Base-by-base conservation (phyloP, 805 yeast genomes). In the Wickerhamomyces ciferrii region DNA sequence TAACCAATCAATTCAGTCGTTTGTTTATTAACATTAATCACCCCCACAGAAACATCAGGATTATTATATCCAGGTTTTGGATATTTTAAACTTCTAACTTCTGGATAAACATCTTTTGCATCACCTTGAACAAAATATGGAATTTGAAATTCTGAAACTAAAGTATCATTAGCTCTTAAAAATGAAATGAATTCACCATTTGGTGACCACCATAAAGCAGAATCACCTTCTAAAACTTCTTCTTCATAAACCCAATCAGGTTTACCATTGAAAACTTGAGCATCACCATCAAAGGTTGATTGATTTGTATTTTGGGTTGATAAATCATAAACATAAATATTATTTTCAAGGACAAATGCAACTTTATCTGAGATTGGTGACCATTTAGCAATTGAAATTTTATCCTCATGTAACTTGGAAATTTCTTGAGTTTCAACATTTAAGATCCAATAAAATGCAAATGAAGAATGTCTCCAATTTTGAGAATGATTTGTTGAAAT, bases 211-310 rank as follows among this genome's bases (percentile, higher is more conserved):
- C 96, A 89, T 42, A 88, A 53, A 0, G 91, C 87, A 20, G 74
- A 66, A 54, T 83, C 89, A 21, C 78, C 75, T 32, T 78, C 80
- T 44, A 86, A 74, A 1, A 89, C 94, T 63, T 89, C 97, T 54
- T 89, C 97, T 59, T 90, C 97, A 55, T 89, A 89, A 8, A 88
- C 95, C 97, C 97, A 89, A 60, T 89, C 96, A 0, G 96, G 95
- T 50, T 83, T 83, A 2, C 96, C 97, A 60, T 90, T 85, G 66
- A 89, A 88, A 8, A 87, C 70, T 51, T 79, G 74, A 1, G 70
- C 74, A 31, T 82, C 81, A 15, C 96, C 96, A 57, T 86, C 94
- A 37, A 50, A 49, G 0, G 97, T 86, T 51, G 80, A 83, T 5
- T 56, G 66, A 0, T 68, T 55, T 0, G 67, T 52, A 18, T 61